These are phyloP conservation scores for Linnemannia elongata DNA, from an alignment of 192 early-diverging fungal genomes.

Conservation along the genomic window DNA sequence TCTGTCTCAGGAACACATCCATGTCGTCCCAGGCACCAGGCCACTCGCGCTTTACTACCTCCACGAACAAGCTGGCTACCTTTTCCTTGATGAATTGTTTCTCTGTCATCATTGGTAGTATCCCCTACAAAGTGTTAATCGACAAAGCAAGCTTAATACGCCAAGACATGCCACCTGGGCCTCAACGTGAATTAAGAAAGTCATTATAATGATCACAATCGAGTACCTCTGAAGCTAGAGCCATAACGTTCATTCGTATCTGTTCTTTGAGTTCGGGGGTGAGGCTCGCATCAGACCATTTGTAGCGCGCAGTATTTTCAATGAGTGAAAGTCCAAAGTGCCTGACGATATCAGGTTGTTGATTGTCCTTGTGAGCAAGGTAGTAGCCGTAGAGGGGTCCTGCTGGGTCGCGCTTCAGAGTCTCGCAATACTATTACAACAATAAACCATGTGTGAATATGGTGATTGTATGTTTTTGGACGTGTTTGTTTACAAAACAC, in stretches of 20 bases:
- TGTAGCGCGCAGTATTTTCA: constrained; percentile 66
- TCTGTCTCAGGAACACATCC: constrained; percentile 59
- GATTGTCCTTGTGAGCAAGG: constrained; percentile 65
- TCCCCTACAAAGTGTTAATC: constrained; percentile 35
- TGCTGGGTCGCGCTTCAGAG: constrained; percentile 59
- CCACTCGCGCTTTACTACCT: constrained; percentile 73
- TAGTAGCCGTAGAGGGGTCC: constrained; percentile 67
- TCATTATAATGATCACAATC: background rate
- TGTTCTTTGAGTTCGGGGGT: constrained; percentile 39
- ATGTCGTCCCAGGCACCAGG: constrained; percentile 72
- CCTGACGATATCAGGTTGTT: constrained; percentile 61
- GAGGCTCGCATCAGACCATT: constrained; percentile 66
- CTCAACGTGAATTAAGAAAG: background rate
- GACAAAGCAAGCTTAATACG: background rate
- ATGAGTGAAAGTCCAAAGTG: constrained; percentile 75
- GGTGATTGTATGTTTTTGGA: background rate
- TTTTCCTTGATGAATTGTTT: constrained; percentile 73
- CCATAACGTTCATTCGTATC: constrained; percentile 57
- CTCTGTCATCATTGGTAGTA: constrained; percentile 53
- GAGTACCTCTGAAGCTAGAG: constrained; percentile 52
- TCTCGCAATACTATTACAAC: constrained; percentile 60
- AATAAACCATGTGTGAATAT: background rate
- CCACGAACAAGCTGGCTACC: constrained; percentile 67
- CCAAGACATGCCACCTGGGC: background rate
- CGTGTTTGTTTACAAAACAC: background rate